phyloP scores from a whole-genome alignment of 495 filamentous ascomycete species.

The Daldinia childiae region DNA sequence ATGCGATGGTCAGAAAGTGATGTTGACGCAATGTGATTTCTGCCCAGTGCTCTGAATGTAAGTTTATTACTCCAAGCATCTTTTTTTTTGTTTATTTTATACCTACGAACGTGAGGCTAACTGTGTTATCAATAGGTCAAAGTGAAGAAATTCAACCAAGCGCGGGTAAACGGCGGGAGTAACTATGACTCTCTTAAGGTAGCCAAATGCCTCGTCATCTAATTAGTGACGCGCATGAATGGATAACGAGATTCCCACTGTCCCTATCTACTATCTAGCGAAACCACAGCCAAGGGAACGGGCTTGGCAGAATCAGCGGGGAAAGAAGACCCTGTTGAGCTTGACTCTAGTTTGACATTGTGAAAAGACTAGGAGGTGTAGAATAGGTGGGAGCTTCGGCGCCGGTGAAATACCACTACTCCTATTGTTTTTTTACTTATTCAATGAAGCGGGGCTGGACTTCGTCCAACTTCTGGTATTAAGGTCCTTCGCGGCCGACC shows the following conservation, averaged over 20 bases:
- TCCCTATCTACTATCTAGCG: too few species aligned
- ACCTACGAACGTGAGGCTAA: too few species aligned
- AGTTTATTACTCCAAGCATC: too few species aligned
- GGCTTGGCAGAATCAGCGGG: too few species aligned
- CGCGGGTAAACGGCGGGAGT: conserved; percentile 14
- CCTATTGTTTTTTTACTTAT: conserved; percentile 14
- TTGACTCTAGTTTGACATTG: conserved; percentile 16
- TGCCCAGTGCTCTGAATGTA: conserved; percentile 13
- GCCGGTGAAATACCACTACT: conserved; percentile 11
- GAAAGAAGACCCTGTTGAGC: conserved; percentile 15
- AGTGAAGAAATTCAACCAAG: conserved; percentile 15
- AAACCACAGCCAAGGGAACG: too few species aligned
- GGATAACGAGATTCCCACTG: too few species aligned
- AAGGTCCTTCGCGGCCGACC: conserved; percentile 12
- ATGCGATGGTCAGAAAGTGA: conserved; percentile 16
- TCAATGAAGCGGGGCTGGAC: conserved; percentile 9
- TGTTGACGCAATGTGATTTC: conserved; percentile 16
- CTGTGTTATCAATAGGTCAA: not conserved
- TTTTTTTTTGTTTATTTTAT: too few species aligned
- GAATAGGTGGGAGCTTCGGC: conserved; percentile 15
- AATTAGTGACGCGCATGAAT: too few species aligned
- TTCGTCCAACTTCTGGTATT: conserved; percentile 14
- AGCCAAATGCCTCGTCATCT: conserved; percentile 15
- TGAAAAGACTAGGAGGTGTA: conserved; percentile 16
- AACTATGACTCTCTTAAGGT: conserved; percentile 16